Evolutionary conservation across 768 basidiomycete genomes (phyloP).

Genomic region (Auriscalpium microsporum): DNA sequence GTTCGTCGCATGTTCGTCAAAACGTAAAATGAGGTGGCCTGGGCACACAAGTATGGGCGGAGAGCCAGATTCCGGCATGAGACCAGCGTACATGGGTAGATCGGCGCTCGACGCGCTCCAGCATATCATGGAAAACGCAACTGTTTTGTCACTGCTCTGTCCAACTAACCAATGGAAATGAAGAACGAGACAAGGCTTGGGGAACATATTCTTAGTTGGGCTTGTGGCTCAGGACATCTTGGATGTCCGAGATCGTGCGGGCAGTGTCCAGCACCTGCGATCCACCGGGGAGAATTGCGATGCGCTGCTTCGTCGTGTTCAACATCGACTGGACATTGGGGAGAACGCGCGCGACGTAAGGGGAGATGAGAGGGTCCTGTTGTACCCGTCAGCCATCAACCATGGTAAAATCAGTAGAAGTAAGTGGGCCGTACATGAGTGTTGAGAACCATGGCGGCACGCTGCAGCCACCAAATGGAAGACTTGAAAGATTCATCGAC

Average conservation of each 20-base stretch:
- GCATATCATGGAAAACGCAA: not conserved
- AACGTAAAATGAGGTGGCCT: not conserved
- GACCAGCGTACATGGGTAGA: not conserved
- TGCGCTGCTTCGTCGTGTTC: conserved; percentile 71
- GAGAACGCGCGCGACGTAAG: conserved; percentile 74
- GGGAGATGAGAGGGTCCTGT: conserved; percentile 73
- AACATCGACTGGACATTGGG: conserved; percentile 71
- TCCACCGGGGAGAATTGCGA: conserved; percentile 68
- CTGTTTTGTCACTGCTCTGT: not conserved
- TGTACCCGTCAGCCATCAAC: conserved; percentile 5
- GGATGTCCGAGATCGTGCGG: conserved; percentile 64
- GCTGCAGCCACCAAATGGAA: conserved; percentile 82
- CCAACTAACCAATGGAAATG: not conserved
- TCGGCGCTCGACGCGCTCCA: not conserved
- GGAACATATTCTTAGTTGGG: conserved; percentile 5
- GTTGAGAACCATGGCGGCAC: conserved; percentile 60
- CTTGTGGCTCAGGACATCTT: conserved; percentile 55
- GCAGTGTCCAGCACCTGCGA: conserved; percentile 59
- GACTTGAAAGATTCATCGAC: conserved; percentile 76
- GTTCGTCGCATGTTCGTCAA: not conserved
- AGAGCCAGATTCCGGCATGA: not conserved
- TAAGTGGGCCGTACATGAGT: conserved; percentile 45
- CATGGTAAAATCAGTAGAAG: not conserved
- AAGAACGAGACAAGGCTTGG: not conserved
- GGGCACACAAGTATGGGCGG: not conserved